A percentile compares a stretch with the other conserved stretches of the same genome.
phyloP scores from a whole-genome alignment of 257 asterid species.

The Henckelia pumila region DNA sequence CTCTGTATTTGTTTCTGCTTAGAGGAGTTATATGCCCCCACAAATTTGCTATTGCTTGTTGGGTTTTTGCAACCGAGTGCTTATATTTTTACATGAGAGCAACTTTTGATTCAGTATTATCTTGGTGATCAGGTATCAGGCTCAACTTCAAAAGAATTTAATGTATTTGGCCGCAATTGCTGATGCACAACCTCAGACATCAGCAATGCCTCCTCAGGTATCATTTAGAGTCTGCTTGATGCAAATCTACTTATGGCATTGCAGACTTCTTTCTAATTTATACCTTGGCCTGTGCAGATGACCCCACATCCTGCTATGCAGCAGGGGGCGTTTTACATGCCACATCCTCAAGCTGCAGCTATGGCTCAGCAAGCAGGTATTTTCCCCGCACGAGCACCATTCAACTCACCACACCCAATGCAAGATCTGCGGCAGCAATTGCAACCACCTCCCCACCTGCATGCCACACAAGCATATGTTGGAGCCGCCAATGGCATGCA shows the following conservation, averaged over 20 bases:
- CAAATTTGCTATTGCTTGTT: not conserved
- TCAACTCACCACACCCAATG: slow-evolving; percentile 43
- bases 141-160: slow-evolving; percentile 85
- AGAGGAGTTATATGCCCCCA: not conserved
- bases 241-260: not conserved
- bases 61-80: not conserved
- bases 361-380: slow-evolving; percentile 64
- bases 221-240: slow-evolving; percentile 2
- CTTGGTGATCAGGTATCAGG: slow-evolving; percentile 66
- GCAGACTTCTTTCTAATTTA: slow-evolving; percentile 13
- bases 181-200: slow-evolving; percentile 88
- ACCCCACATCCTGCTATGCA: slow-evolving; percentile 65
- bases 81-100: not conserved
- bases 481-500: slow-evolving; percentile 47
- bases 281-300: slow-evolving; percentile 46
- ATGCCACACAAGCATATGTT: slow-evolving; percentile 39
- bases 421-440: slow-evolving; percentile 55
- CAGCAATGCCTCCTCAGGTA: slow-evolving; percentile 73
- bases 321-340: slow-evolving; percentile 78
- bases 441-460: slow-evolving; percentile 37
- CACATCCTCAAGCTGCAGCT: slow-evolving; percentile 73
- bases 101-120: slow-evolving; percentile 1
- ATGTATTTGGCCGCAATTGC: slow-evolving; percentile 98
- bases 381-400: slow-evolving; percentile 54
- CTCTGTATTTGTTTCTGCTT: not conserved